Conservation (phyloP, 139 green algal species). For the Pseudopediastrum boryanum region DNA sequence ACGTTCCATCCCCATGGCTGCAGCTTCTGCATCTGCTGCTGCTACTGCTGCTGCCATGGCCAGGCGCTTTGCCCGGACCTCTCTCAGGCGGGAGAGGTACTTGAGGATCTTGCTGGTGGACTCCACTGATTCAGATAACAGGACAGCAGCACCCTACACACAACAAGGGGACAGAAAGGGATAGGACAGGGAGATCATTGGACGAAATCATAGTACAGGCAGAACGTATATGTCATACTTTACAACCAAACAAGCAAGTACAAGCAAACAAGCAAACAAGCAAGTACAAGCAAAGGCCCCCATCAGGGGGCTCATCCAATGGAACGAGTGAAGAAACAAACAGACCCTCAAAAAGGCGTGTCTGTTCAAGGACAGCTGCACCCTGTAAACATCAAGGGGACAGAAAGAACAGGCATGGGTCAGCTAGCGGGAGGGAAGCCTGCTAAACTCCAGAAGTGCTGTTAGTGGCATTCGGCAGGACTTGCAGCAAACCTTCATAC, state of each 20-base stretch:
- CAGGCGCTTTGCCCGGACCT: constrained; percentile 61
- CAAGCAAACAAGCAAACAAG: not conserved
- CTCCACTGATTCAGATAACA: constrained; percentile 62
- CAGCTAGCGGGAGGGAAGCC: too few relatives aligned
- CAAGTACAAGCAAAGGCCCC: not conserved
- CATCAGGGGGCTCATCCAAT: not conserved
- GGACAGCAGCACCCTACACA: constrained; percentile 33
- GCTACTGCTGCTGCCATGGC: constrained; percentile 60
- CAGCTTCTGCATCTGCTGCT: constrained; percentile 38
- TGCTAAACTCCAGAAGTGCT: too few relatives aligned
- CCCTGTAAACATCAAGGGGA: too few relatives aligned
- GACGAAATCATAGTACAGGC: not conserved
- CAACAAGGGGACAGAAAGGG: not conserved
- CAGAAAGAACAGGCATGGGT: too few relatives aligned
- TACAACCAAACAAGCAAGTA: not conserved
- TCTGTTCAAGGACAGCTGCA: too few relatives aligned
- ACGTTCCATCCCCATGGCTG: not conserved
- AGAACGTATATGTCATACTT: not conserved
- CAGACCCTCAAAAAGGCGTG: too few relatives aligned
- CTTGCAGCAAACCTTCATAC: too few relatives aligned
- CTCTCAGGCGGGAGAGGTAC: constrained; percentile 74
- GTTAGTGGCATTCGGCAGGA: too few relatives aligned
- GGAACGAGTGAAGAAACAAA: not conserved
- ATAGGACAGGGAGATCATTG: not conserved
- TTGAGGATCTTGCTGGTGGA: constrained; percentile 66